Evolutionary conservation across 2,329 filamentous ascomycete genomes (phyloP).

Genomic region (Aureobasidium sp.): DNA sequence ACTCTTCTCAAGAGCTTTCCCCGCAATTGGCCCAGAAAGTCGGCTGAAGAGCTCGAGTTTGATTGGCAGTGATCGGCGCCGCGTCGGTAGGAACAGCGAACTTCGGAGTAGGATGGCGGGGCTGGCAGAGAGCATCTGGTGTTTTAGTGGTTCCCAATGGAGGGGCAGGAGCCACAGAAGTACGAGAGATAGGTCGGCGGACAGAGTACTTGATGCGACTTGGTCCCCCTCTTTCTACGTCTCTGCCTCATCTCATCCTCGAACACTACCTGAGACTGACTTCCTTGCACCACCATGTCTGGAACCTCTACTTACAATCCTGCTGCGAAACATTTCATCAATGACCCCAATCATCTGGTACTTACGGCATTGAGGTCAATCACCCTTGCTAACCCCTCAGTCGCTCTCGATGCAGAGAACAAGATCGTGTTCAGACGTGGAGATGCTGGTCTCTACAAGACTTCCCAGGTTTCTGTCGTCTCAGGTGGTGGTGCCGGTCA

Average conservation of each 20-base stretch:
- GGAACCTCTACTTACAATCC: slow-evolving; percentile 12
- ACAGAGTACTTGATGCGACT: background rate
- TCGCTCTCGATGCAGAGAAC: slow-evolving; percentile 69
- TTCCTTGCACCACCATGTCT: slow-evolving; percentile 7
- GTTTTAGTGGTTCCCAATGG: slow-evolving; percentile 8
- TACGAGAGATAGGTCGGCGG: background rate
- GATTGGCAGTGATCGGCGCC: background rate
- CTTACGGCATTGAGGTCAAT: slow-evolving; percentile 67
- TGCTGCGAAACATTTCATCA: slow-evolving; percentile 73
- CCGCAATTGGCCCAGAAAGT: background rate
- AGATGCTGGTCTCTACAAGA: slow-evolving; percentile 29
- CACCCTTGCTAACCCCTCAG: slow-evolving; percentile 75
- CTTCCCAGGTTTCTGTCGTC: slow-evolving; percentile 66
- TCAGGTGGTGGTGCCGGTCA: slow-evolving; percentile 87
- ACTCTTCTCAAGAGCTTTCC: background rate
- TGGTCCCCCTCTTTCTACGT: background rate
- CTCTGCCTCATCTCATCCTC: background rate
- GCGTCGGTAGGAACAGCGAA: slow-evolving; percentile 11
- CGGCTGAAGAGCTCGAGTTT: background rate
- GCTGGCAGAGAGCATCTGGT: background rate
- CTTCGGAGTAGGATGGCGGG: slow-evolving; percentile 8
- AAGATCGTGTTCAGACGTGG: slow-evolving; percentile 78
- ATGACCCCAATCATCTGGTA: slow-evolving; percentile 74
- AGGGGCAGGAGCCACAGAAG: slow-evolving; percentile 13
- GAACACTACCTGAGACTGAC: background rate